Evolutionary conservation across 192 early-diverging fungal species (phyloP).

Genomic region (Allomyces macrogynus): DNA sequence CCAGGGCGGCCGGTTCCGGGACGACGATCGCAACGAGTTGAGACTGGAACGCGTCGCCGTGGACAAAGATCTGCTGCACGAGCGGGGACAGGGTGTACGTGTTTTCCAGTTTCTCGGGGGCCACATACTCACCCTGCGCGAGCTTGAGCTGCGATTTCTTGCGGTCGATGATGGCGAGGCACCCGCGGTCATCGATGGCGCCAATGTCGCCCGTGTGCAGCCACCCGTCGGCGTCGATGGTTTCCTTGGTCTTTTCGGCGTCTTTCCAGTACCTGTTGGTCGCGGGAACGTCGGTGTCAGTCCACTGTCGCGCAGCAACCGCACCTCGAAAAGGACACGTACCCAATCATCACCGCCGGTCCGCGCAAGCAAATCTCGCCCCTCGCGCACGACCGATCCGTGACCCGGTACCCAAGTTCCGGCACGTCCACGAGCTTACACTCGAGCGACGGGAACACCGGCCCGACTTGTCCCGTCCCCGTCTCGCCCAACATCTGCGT

Average conservation of each 20-base stretch:
- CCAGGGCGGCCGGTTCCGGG: conserved; percentile 3
- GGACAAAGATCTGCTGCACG: conserved; percentile 18
- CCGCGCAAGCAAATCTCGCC: conserved; percentile 81
- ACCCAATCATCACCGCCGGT: conserved; percentile 46
- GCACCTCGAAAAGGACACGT: conserved; percentile 5
- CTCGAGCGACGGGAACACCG: conserved; percentile 53
- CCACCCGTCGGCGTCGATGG: conserved; percentile 9
- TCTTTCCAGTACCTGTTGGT: conserved; percentile 10
- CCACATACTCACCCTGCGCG: conserved; percentile 24
- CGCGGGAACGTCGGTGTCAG: neutral
- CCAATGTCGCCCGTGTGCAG: conserved; percentile 14
- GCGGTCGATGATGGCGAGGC: conserved; percentile 43
- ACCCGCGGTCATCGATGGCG: conserved; percentile 8
- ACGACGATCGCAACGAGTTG: conserved; percentile 19
- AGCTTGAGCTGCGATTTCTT: conserved; percentile 23
- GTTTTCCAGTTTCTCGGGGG: conserved; percentile 28
- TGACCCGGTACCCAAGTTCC: conserved; percentile 61
- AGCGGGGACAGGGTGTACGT: conserved; percentile 6
- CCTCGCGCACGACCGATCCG: conserved; percentile 56
- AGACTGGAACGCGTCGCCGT: conserved; percentile 19
- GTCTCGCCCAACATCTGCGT: conserved; percentile 8
- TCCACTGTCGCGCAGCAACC: too few species aligned
- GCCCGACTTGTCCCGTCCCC: conserved; percentile 49
- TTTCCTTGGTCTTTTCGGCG: conserved; percentile 3
- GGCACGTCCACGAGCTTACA: conserved; percentile 74